phyloP scores from a whole-genome alignment of 768 basidiomycete genomes.

The Mycena vitilis region DNA sequence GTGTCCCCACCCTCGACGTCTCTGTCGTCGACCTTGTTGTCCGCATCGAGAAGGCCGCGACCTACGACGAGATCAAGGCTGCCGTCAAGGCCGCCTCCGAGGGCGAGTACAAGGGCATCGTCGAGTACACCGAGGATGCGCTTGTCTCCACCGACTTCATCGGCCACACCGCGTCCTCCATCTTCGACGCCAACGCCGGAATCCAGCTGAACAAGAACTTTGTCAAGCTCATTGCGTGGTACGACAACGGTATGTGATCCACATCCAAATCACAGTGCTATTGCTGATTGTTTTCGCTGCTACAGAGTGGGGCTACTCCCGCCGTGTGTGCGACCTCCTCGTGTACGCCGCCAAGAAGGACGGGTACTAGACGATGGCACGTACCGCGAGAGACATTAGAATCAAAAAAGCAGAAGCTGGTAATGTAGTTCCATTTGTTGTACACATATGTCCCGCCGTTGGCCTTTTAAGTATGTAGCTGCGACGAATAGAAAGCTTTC shows the following conservation, averaged over 20 bases:
- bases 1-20: conserved; percentile 95
- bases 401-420: conserved; percentile 16
- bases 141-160: conserved; percentile 96
- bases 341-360: conserved; percentile 85
- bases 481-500: conserved; percentile 23
- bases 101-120: conserved; percentile 75
- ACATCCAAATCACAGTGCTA: no score
- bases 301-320: conserved; percentile 88
- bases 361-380: conserved; percentile 30
- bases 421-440: conserved; percentile 24
- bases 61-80: conserved; percentile 92
- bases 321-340: conserved; percentile 91
- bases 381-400: background rate
- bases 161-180: conserved; percentile 81
- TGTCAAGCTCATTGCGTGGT: conserved; percentile 97
- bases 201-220: conserved; percentile 93
- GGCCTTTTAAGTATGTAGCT: conserved; percentile 4
- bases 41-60: conserved; percentile 85
- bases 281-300: no score
- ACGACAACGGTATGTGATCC: conserved; percentile 71
- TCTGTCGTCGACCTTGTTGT: conserved; percentile 98
- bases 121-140: conserved; percentile 93
- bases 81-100: conserved; percentile 84
- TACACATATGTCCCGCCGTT: conserved; percentile 27
- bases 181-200: conserved; percentile 95